phyloP scores from a whole-genome alignment of 2,329 filamentous ascomycete genomes.

The Trichophyton benhamiae region DNA sequence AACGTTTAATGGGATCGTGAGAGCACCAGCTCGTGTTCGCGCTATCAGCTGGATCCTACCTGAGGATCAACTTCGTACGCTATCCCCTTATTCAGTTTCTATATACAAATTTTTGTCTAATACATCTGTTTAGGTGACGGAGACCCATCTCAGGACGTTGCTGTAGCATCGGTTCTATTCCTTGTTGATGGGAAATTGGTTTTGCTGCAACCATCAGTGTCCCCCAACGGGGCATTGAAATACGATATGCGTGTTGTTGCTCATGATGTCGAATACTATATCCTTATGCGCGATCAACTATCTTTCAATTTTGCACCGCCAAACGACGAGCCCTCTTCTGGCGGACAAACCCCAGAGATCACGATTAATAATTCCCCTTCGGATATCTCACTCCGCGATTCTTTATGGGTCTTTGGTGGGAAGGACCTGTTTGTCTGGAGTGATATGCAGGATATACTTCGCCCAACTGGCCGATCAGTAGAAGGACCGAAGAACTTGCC shows the following conservation, averaged over 20 bases:
- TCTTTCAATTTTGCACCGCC: conserved; percentile 37
- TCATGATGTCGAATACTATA: conserved; percentile 92
- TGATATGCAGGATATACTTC: conserved; percentile 71
- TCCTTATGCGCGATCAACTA: conserved; percentile 75
- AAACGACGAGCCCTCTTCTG: conserved; percentile 39
- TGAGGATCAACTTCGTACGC: conserved; percentile 65
- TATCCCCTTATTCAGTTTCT: conserved; percentile 7
- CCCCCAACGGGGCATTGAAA: conserved; percentile 72
- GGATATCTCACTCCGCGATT: conserved; percentile 59
- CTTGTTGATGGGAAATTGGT: conserved; percentile 97
- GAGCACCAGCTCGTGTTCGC: conserved; percentile 81
- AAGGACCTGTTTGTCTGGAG: conserved; percentile 77
- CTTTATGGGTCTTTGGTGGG: conserved; percentile 90
- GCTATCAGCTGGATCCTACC: conserved; percentile 93
- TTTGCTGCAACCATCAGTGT: conserved; percentile 72
- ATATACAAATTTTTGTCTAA: neutral
- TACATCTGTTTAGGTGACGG: conserved; percentile 49
- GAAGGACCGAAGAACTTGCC: conserved; percentile 64
- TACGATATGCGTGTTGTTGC: conserved; percentile 97
- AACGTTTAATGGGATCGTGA: conserved; percentile 88
- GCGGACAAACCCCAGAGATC: conserved; percentile 30
- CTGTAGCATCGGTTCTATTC: conserved; percentile 84
- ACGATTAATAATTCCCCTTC: conserved; percentile 28
- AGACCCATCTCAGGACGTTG: conserved; percentile 90
- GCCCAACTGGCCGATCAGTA: conserved; percentile 44